Evolutionary conservation across 345 rosid species (phyloP).

Genomic region (Pistacia atlantica): DNA sequence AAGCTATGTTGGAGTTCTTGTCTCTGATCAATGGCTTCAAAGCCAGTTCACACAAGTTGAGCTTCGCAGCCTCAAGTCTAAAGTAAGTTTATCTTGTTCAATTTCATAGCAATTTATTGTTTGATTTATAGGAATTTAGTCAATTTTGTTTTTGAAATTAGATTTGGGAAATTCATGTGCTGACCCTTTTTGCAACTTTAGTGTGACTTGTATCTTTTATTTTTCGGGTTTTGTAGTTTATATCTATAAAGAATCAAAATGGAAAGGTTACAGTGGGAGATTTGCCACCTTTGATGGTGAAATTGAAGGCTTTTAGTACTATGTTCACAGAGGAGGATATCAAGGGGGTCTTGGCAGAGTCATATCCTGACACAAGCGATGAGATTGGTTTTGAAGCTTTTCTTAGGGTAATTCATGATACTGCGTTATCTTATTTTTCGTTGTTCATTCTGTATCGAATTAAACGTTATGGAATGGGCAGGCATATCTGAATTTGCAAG

Average conservation of each 20-base stretch:
- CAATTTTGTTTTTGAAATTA: not conserved
- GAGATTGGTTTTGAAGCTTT: slow-evolving; percentile 80
- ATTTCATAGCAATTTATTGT: not conserved
- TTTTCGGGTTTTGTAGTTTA: slow-evolving; percentile 45
- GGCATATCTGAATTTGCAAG: slow-evolving; percentile 66
- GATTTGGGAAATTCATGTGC: not conserved
- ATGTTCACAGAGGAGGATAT: slow-evolving; percentile 68
- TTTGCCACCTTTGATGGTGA: slow-evolving; percentile 64
- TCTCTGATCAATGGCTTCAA: slow-evolving; percentile 84
- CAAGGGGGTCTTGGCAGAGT: slow-evolving; percentile 44
- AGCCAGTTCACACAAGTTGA: slow-evolving; percentile 90
- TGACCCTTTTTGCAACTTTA: not conserved
- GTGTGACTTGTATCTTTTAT: not conserved
- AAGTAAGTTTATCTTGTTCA: slow-evolving; percentile 46
- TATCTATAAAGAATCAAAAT: slow-evolving; percentile 54
- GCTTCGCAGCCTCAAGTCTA: slow-evolving; percentile 80
- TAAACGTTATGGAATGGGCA: slow-evolving; percentile 40
- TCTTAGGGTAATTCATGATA: slow-evolving; percentile 59
- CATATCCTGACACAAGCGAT: slow-evolving; percentile 35
- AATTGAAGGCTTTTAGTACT: slow-evolving; percentile 59
- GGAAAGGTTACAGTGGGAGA: slow-evolving; percentile 61
- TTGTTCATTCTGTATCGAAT: not conserved
- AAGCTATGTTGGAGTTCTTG: slow-evolving; percentile 62
- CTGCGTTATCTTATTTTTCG: not conserved
- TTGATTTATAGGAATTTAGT: not conserved